A percentile compares a stretch with the other conserved stretches of the same genome.
Evolutionary conservation across 169 alveolate genomes (phyloP).

Genomic region (Plasmodium blacklocki): DNA sequence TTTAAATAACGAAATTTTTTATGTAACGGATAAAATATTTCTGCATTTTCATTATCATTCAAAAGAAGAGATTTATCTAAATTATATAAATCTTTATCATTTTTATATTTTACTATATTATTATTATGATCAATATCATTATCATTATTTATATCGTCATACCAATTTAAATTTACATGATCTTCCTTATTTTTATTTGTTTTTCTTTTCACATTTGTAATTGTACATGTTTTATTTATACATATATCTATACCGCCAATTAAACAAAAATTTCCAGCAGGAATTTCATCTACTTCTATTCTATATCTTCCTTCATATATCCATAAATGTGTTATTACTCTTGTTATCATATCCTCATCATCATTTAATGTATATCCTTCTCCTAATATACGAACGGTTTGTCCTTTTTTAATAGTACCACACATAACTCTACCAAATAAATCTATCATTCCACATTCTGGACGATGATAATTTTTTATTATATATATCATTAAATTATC

Average conservation of each 20-base stretch:
- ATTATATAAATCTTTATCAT: background rate
- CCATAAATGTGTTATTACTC: conserved; percentile 92
- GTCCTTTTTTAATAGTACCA: conserved; percentile 96
- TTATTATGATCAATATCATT: background rate
- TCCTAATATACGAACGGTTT: conserved; percentile 95
- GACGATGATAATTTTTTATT: conserved; percentile 95
- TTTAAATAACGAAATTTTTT: conserved; percentile 67
- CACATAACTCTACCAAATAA: conserved; percentile 97
- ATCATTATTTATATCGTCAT: background rate
- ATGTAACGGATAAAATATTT: conserved; percentile 89
- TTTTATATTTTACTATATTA: background rate
- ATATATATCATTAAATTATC: conserved; percentile 92
- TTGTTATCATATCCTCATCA: conserved; percentile 96
- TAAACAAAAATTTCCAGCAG: conserved; percentile 96
- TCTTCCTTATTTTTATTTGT: conserved; percentile 1
- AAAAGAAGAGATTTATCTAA: background rate
- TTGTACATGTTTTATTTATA: conserved; percentile 92
- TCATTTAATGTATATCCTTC: conserved; percentile 95
- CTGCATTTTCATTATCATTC: conserved; percentile 87
- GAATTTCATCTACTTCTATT: conserved; percentile 89
- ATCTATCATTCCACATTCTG: conserved; percentile 93
- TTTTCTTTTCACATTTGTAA: conserved; percentile 80
- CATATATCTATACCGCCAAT: conserved; percentile 96
- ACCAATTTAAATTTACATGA: background rate
- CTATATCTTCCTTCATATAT: conserved; percentile 94